These are phyloP conservation scores for Rhodosorus marinus DNA, from an alignment of 23 red algal genomes.

Conservation along the genomic window DNA sequence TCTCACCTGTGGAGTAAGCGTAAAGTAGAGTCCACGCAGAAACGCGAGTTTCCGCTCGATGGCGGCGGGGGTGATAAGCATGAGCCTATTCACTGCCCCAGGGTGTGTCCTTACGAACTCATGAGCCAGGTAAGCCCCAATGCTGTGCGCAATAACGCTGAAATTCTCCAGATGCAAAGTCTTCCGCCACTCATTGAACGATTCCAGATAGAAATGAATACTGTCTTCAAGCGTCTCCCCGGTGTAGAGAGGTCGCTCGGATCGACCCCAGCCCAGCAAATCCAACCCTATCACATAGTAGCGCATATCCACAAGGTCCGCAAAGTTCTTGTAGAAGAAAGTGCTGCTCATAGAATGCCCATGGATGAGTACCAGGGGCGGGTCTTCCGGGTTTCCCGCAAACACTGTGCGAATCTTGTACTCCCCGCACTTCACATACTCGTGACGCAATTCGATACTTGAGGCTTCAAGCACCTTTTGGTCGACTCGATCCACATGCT, in stretches of 20 bases:
- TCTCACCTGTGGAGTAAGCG: slow-evolving; percentile 43
- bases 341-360: slow-evolving; percentile 90
- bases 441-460: too few relatives aligned
- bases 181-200: too few relatives aligned
- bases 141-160: slow-evolving; percentile 66
- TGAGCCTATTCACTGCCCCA: slow-evolving; percentile 14
- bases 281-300: slow-evolving; percentile 60
- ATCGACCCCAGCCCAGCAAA: slow-evolving; percentile 84
- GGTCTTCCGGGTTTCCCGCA: too few relatives aligned
- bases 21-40: slow-evolving; percentile 65
- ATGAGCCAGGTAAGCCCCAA: slow-evolving; percentile 70
- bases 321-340: slow-evolving; percentile 66
- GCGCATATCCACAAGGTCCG: slow-evolving; percentile 34
- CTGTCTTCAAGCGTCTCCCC: slow-evolving; percentile 12
- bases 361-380: slow-evolving; percentile 80
- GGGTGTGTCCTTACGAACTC: slow-evolving; percentile 29
- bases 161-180: too few relatives aligned
- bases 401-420: too few relatives aligned
- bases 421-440: too few relatives aligned
- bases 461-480: too few relatives aligned
- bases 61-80: slow-evolving; percentile 79
- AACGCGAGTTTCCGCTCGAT: slow-evolving; percentile 16
- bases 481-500: too few relatives aligned
- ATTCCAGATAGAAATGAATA: slow-evolving; percentile 23
- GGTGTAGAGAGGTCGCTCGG: slow-evolving; percentile 23